Evolutionary conservation across 208 protist species (phyloP).

Genomic region (Crithidia sp.): DNA sequence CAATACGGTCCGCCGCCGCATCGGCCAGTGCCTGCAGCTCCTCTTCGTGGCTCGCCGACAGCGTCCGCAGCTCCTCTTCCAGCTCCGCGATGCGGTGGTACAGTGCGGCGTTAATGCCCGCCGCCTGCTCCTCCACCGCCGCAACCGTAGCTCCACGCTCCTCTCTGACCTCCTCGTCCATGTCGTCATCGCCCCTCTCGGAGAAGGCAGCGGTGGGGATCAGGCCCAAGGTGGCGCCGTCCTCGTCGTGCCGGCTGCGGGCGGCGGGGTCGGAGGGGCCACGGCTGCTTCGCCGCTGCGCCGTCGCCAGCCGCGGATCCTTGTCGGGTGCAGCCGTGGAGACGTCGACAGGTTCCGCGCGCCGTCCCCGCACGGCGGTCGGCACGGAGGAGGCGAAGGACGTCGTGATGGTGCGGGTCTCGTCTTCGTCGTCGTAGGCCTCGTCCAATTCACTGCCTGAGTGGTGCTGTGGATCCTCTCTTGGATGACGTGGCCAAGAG

Average conservation of each 20-base stretch:
- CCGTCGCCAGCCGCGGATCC: neutral
- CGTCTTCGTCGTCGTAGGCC: slow-evolving; percentile 6
- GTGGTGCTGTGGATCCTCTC: neutral
- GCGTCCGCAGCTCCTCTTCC: slow-evolving; percentile 29
- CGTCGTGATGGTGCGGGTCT: slow-evolving; percentile 19
- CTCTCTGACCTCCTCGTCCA: too few species aligned
- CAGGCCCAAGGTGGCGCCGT: neutral
- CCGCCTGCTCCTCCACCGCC: neutral
- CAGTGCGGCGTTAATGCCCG: slow-evolving; percentile 11
- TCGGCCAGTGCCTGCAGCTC: slow-evolving; percentile 59
- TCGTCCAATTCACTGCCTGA: neutral
- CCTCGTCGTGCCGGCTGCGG: neutral
- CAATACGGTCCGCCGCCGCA: slow-evolving; percentile 58
- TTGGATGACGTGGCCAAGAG: neutral
- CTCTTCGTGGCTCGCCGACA: slow-evolving; percentile 41
- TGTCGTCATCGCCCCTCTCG: neutral
- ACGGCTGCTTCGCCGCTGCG: neutral
- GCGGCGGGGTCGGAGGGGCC: neutral
- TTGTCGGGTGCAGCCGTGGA: neutral
- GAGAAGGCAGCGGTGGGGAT: slow-evolving; percentile 3
- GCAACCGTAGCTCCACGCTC: neutral
- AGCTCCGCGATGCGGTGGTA: slow-evolving; percentile 31
- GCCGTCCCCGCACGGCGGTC: slow-evolving; percentile 19
- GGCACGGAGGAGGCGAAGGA: slow-evolving; percentile 27
- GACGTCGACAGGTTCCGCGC: neutral